Evolutionary conservation across 2,329 filamentous ascomycete genomes (phyloP), one percentile per base, ranked within the genome.

Genomic region (Colletotrichum lentis): DNA sequence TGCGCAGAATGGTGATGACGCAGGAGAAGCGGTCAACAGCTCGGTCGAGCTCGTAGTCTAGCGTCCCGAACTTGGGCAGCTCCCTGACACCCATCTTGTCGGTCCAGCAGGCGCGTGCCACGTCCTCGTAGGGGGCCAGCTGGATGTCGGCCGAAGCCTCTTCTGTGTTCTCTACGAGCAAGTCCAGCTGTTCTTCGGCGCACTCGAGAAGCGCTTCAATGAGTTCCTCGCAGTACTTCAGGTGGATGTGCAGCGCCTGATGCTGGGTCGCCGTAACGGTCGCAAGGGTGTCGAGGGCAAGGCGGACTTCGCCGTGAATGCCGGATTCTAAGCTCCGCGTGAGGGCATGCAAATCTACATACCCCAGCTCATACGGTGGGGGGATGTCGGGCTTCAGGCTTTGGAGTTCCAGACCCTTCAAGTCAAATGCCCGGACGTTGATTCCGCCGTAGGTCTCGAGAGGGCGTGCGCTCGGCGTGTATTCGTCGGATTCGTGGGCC

Each of bases 241-340:
- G 81, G 49, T 89, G 85, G 22, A 90, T 80, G 49, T 89, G 88
- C 20, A 94, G 83, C n/a, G 85, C 84, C 27, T 90, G 84, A 18
- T 82, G 80, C 62, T 86, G 86, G 2, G 91, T 93, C 16, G 80
- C 77, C 2, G 84, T 83, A 14, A 96, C 84, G 22, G 87, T 88
- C 11, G 89, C 89, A 43, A 99, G 82, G 0, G 91, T 93, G 77
- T 98, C 96, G 52, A 99, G 82, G 2, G 95, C 95, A 70, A 97
- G 81, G 11, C 95, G 89, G n/a, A 97, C 90, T 79, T 99, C 96
- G 5, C 89, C 90, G 73, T 94, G 90, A 50, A 98, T 91, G 0
- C 95, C 95, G 62, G 92, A 96, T 76, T 97, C 94, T 44, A 99
- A 82, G 74, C 93, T 94, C 82, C 94, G 91, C 0, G 91, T 97